Evolutionary conservation across 2,329 filamentous ascomycete species (phyloP), one percentile per base, ranked within the genome.

Genomic region (Exophiala viscosa): DNA sequence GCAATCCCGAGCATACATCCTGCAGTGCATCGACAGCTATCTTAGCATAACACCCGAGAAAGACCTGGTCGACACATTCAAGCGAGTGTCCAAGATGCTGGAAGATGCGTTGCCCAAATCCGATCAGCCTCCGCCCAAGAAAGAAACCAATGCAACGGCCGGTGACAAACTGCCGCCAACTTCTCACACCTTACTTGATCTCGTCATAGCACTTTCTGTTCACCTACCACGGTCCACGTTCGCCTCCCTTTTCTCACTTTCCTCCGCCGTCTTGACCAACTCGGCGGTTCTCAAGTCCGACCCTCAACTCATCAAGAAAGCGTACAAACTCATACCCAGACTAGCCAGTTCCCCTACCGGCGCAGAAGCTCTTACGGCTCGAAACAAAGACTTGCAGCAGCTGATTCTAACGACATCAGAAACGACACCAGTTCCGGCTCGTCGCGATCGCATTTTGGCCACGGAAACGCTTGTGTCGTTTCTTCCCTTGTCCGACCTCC

Each of bases 231-330:
- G 90, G 35, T 84, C 91, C 48, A 95, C 89, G 70, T 96, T 95
- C 61, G 78, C 81, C 14, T 80, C 86, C 4, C 81, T 99, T 2
- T 97, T 99, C 73, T 85, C 85, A 62, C 91, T 97, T 66, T 88
- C 92, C 0, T 79, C 88, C 0, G 80, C 89, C 20, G 86, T 96
- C 52, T 85, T 97, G 61, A 84, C 86, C 67, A 88, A 86, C 65
- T 79, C 87, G 50, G 81, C 88, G 10, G 53, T 61, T 10, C 63
- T 70, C 11, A 67, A 69, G 38, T 67, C 66, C 34, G 92, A 97
- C 66, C 87, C 92, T 8, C 92, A 97, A 69, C 76, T 99, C 33
- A 92, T 97, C 70, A 99, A 99, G 82, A 99, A 99, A 73, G 92
- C 93, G 0, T 99, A 99, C 77, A 97, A 97, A 76, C 81, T 99